Conservation (phyloP, 2,329 filamentous ascomycete genomes). For the Sphaerostilbella broomeana region DNA sequence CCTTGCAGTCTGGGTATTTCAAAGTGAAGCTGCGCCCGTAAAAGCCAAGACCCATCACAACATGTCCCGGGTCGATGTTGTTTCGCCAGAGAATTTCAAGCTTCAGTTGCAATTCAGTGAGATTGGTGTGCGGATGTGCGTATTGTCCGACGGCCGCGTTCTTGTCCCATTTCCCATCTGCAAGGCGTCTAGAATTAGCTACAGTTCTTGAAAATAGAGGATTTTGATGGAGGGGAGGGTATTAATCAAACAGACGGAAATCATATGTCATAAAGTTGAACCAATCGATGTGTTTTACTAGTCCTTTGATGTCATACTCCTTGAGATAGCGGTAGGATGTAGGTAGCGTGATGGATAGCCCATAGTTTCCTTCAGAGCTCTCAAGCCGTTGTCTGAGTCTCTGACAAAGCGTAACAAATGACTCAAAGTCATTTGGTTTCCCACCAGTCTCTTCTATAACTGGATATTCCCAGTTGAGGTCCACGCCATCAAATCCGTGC, state of each 20-base stretch:
- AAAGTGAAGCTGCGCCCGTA: conserved; percentile 35
- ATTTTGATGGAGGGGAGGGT: neutral
- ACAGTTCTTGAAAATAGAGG: too few species aligned
- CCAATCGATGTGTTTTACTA: conserved; percentile 27
- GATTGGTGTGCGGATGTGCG: conserved; percentile 38
- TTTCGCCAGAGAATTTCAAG: conserved; percentile 44
- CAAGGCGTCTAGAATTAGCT: too few species aligned
- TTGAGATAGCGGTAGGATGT: conserved; percentile 15
- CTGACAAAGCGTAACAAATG: conserved; percentile 18
- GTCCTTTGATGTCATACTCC: conserved; percentile 12
- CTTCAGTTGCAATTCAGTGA: conserved; percentile 38
- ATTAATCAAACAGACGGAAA: conserved; percentile 24
- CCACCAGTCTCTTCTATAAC: conserved; percentile 24
- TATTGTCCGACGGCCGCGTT: conserved; percentile 22
- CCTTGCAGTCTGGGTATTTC: conserved; percentile 19
- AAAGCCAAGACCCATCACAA: conserved; percentile 40
- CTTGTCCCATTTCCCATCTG: conserved; percentile 35
- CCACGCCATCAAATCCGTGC: conserved; percentile 26
- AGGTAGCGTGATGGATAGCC: conserved; percentile 8
- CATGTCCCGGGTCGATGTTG: conserved; percentile 33
- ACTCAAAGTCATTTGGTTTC: conserved; percentile 18
- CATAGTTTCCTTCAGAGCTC: neutral
- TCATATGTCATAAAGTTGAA: conserved; percentile 43
- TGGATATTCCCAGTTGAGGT: conserved; percentile 26
- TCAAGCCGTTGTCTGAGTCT: conserved; percentile 16